A percentile compares a stretch with the other conserved stretches of the same genome.
Evolutionary conservation across 805 yeast species (phyloP).

Genomic region (Saturnispora saitoi): DNA sequence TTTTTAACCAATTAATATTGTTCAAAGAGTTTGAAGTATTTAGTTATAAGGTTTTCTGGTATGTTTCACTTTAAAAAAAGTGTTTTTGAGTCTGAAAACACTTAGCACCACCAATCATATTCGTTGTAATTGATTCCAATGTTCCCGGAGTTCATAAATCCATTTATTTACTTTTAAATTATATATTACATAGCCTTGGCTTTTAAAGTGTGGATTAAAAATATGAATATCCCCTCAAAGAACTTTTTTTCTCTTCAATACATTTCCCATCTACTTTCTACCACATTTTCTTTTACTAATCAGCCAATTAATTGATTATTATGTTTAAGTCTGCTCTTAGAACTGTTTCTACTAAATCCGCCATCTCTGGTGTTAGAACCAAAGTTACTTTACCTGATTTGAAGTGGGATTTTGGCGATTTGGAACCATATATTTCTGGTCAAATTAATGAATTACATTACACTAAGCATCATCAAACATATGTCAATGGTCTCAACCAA

Average conservation of each 20-base stretch:
- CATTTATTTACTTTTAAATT: too few relatives aligned
- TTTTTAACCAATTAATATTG: too few relatives aligned
- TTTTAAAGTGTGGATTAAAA: too few relatives aligned
- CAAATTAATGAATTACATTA: constrained; percentile 82
- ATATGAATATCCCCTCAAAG: too few relatives aligned
- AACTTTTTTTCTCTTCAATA: background rate
- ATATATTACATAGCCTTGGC: too few relatives aligned
- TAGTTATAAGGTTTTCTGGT: too few relatives aligned
- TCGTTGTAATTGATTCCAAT: too few relatives aligned
- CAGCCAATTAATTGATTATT: background rate
- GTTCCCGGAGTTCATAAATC: too few relatives aligned
- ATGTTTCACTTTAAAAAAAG: too few relatives aligned
- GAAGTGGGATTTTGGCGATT: constrained; percentile 74
- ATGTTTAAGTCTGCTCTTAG: constrained; percentile 22
- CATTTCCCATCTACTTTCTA: background rate
- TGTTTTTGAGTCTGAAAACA: too few relatives aligned
- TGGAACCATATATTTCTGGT: constrained; percentile 82
- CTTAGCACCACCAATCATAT: too few relatives aligned
- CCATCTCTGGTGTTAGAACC: constrained; percentile 36
- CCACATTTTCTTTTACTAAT: background rate
- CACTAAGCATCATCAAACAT: constrained; percentile 87
- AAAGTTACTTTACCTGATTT: constrained; percentile 73
- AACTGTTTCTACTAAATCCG: constrained; percentile 14
- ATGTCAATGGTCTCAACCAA: constrained; percentile 75
- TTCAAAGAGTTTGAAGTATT: too few relatives aligned